These are phyloP conservation scores for Circinella minor DNA, from an alignment of 371 early-diverging fungal genomes.

Conservation along the genomic window DNA sequence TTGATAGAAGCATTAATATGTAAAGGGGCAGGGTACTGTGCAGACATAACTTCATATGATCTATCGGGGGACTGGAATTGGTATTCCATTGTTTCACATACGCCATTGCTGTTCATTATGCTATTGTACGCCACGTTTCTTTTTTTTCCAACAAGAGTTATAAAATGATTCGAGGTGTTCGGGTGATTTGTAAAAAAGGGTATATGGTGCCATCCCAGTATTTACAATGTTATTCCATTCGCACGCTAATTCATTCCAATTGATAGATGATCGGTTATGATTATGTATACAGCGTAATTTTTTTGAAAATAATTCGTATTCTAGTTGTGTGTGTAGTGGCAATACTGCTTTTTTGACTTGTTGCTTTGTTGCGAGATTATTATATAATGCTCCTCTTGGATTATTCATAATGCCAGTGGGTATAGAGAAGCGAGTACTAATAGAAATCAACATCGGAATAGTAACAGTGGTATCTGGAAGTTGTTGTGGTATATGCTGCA, in stretches of 20 bases:
- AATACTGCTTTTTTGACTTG: background rate
- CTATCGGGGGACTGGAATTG: background rate
- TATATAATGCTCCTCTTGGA: background rate
- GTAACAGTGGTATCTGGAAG: too few relatives aligned
- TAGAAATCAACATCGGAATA: background rate
- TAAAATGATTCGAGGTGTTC: background rate
- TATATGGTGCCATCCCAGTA: background rate
- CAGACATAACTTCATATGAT: background rate
- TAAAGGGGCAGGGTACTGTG: background rate
- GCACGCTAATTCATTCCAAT: background rate
- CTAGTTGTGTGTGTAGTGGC: background rate
- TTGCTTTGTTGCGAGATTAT: background rate
- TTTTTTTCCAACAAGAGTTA: background rate
- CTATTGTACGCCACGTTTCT: background rate
- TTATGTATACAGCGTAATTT: background rate
- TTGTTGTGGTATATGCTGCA: too few relatives aligned
- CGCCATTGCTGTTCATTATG: background rate
- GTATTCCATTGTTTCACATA: background rate
- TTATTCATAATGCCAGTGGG: background rate
- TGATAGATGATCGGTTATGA: too few relatives aligned
- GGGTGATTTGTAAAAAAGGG: background rate
- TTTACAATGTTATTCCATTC: background rate
- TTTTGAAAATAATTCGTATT: background rate
- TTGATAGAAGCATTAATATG: too few relatives aligned
- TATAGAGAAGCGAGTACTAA: background rate